Percentiles rank a stretch among this genome's conserved stretches.
Evolutionary conservation across 2,329 filamentous ascomycete species (phyloP).

Genomic region (Lachnellula willkommii): DNA sequence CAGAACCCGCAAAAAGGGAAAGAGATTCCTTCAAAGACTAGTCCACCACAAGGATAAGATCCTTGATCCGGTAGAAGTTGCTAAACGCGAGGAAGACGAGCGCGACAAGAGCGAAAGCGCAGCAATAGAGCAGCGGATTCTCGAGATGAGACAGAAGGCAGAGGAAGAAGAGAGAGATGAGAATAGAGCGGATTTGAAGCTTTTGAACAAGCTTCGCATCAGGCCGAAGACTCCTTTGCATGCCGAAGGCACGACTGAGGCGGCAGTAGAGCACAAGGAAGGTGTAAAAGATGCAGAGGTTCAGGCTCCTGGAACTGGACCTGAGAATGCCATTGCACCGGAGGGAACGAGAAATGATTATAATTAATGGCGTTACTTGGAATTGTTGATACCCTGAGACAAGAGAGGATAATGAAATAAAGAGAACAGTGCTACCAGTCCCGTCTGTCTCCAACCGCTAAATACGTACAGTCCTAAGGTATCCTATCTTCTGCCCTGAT

Average conservation of each 20-base stretch:
- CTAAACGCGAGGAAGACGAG: slow-evolving; percentile 51
- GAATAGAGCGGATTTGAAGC: slow-evolving; percentile 24
- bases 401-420: not conserved
- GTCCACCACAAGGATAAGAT: slow-evolving; percentile 53
- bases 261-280: not conserved
- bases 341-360: slow-evolving; percentile 16
- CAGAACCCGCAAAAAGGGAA: slow-evolving; percentile 59
- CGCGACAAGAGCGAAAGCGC: slow-evolving; percentile 58
- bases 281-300: slow-evolving; percentile 14
- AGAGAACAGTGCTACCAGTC: no score
- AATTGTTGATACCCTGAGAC: not conserved
- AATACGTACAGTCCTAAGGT: no score
- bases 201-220: slow-evolving; percentile 39
- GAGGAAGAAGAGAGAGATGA: slow-evolving; percentile 18
- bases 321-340: slow-evolving; percentile 25
- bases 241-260: not conserved
- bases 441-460: no score
- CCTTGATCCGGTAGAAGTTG: slow-evolving; percentile 55
- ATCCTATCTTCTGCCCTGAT: no score
- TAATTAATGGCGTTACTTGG: not conserved
- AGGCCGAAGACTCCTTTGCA: not conserved
- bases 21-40: slow-evolving; percentile 46
- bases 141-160: slow-evolving; percentile 27
- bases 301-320: slow-evolving; percentile 17
- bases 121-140: slow-evolving; percentile 42